Conservation (phyloP, 495 filamentous ascomycete genomes). For the Daldinia caldariorum region DNA sequence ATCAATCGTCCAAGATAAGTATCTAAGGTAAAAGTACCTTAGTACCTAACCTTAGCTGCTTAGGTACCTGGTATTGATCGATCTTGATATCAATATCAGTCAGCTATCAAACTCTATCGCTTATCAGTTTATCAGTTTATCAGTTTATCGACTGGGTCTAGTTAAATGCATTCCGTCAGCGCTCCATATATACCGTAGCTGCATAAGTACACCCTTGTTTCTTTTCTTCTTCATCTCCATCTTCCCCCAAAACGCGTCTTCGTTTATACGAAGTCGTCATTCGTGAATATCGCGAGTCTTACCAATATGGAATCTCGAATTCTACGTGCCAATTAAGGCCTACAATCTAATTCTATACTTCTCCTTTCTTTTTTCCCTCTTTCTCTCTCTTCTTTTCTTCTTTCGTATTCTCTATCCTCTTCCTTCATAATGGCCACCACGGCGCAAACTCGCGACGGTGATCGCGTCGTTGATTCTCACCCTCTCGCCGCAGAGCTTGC, state of each 20-base stretch:
- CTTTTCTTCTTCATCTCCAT: neutral
- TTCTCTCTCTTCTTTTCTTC: neutral
- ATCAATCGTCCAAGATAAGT: constrained; percentile 2
- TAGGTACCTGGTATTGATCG: no score
- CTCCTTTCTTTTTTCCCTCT: neutral
- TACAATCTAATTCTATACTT: constrained; percentile 6
- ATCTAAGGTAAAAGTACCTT: no score
- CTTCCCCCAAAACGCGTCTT: constrained; percentile 21
- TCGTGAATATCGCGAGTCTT: neutral
- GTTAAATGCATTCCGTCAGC: neutral
- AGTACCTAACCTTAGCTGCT: no score
- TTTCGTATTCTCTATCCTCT: neutral
- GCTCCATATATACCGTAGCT: no score
- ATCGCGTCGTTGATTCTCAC: constrained; percentile 38
- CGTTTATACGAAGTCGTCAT: neutral
- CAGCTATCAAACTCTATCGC: neutral
- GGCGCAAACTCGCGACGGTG: constrained; percentile 35
- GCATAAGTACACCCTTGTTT: no score
- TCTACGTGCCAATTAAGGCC: neutral
- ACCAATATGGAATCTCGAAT: constrained; percentile 6
- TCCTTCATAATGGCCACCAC: constrained; percentile 41
- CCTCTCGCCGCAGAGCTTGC: constrained; percentile 66
- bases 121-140: neutral
- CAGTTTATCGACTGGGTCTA: neutral
- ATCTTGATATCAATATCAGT: no score